phyloP scores from a whole-genome alignment of 257 asterid genomes.

The Verbascum thapsus region DNA sequence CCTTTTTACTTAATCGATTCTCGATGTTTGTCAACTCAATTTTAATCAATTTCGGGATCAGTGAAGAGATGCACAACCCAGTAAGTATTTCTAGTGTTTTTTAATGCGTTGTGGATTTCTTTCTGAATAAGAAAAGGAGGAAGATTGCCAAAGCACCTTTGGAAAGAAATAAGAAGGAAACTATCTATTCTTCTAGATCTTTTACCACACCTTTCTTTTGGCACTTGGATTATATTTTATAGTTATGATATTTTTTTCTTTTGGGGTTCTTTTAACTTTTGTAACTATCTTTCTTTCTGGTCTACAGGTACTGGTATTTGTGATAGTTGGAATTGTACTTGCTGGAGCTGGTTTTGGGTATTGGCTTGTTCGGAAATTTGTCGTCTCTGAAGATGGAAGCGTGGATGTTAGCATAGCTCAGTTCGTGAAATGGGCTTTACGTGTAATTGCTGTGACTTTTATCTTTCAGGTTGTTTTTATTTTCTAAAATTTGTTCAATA shows the following conservation, averaged over 20 bases:
- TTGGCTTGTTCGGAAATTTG: slow-evolving; percentile 90
- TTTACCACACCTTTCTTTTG: background rate
- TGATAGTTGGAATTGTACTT: slow-evolving; percentile 67
- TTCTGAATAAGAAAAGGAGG: background rate
- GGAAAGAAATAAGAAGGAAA: too few species aligned
- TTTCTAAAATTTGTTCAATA: slow-evolving; percentile 10
- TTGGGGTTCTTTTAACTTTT: background rate
- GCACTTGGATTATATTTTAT: background rate
- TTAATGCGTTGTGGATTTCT: background rate
- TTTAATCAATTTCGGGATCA: slow-evolving; percentile 73
- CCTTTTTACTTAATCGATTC: slow-evolving; percentile 66
- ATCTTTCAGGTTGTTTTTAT: slow-evolving; percentile 65
- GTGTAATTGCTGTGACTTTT: slow-evolving; percentile 64
- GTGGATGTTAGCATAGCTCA: slow-evolving; percentile 84
- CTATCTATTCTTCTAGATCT: too few species aligned
- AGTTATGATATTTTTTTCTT: too few species aligned
- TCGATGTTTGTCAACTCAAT: slow-evolving; percentile 64
- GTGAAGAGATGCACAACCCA: slow-evolving; percentile 89
- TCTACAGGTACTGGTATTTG: slow-evolving; percentile 69
- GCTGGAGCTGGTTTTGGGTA: slow-evolving; percentile 92
- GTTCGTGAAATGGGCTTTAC: slow-evolving; percentile 92
- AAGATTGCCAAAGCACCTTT: too few species aligned
- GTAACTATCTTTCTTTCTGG: slow-evolving; percentile 21
- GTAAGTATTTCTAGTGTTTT: slow-evolving; percentile 48
- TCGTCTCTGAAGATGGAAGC: slow-evolving; percentile 79